A percentile compares a stretch with the other conserved stretches of the same genome.
phyloP scores from a whole-genome alignment of 371 early-diverging fungal species.

The Synchytrium microbalum region DNA sequence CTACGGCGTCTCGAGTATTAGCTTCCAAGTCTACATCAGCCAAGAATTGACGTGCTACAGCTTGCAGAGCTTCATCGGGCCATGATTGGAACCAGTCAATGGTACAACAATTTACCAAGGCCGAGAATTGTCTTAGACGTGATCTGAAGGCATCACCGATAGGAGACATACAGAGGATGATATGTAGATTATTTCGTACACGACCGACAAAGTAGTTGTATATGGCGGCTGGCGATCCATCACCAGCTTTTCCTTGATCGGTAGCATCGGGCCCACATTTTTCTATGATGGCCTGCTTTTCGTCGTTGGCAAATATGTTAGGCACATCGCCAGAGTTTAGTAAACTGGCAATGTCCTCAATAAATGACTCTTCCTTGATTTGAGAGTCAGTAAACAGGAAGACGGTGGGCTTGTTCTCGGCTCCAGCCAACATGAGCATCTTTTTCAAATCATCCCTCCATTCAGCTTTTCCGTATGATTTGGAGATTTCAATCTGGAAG shows the following conservation, averaged over 20 bases:
- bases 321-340: slow-evolving; percentile 51
- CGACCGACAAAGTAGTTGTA: slow-evolving; percentile 49
- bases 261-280: slow-evolving; percentile 31
- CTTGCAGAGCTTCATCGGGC: slow-evolving; percentile 51
- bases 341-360: slow-evolving; percentile 44
- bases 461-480: slow-evolving; percentile 38
- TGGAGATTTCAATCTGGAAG: slow-evolving; percentile 49
- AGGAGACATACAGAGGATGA: slow-evolving; percentile 51
- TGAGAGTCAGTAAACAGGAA: slow-evolving; percentile 48
- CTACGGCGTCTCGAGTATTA: slow-evolving; percentile 22
- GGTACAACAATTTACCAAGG: slow-evolving; percentile 50
- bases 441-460: slow-evolving; percentile 51
- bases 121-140: slow-evolving; percentile 41
- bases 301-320: slow-evolving; percentile 45
- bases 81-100: slow-evolving; percentile 56
- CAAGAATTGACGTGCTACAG: slow-evolving; percentile 45
- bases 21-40: slow-evolving; percentile 32
- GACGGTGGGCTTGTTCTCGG: slow-evolving; percentile 38
- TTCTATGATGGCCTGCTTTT: slow-evolving; percentile 41
- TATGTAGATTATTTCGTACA: slow-evolving; percentile 45
- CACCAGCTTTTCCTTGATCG: slow-evolving; percentile 43
- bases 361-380: slow-evolving; percentile 48
- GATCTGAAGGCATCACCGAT: slow-evolving; percentile 49
- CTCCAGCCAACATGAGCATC: slow-evolving; percentile 37
- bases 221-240: slow-evolving; percentile 37